Conservation (phyloP, 208 protist genomes). For the Leishmania martiniquensis region DNA sequence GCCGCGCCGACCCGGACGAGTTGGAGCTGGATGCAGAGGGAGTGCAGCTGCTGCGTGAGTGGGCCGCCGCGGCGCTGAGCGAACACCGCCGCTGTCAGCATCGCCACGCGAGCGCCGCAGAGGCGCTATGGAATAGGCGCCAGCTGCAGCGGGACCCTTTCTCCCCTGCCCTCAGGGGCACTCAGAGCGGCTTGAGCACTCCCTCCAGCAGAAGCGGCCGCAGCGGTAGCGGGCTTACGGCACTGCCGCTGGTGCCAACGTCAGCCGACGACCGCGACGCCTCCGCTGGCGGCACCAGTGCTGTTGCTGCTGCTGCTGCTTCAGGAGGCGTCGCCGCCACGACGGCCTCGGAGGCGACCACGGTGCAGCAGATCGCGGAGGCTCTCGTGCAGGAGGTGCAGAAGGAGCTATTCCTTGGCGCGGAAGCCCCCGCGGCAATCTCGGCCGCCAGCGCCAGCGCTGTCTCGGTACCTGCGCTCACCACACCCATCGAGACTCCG, state of each 20-base stretch:
- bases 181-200: not conserved
- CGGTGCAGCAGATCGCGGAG: slow-evolving; percentile 21
- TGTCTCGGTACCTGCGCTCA: not conserved
- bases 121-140: not conserved
- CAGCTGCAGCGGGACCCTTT: not conserved
- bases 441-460: not conserved
- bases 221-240: slow-evolving; percentile 6
- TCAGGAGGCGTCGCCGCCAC: no score
- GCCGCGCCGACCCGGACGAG: not conserved
- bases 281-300: not conserved
- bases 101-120: not conserved
- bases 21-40: slow-evolving; percentile 15
- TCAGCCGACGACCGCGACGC: not conserved
- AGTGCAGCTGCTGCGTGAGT: slow-evolving; percentile 9
- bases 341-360: no score
- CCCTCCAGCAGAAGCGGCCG: not conserved
- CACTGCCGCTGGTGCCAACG: slow-evolving; percentile 4
- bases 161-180: not conserved
- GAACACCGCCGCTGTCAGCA: not conserved
- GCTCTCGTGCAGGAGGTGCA: slow-evolving; percentile 39
- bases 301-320: not conserved
- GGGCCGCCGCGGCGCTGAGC: not conserved
- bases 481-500: not conserved
- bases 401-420: slow-evolving; percentile 31
- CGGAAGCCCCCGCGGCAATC: slow-evolving; percentile 2